Evolutionary conservation across 2,329 filamentous ascomycete genomes (phyloP).

Genomic region (Acarospora socialis): DNA sequence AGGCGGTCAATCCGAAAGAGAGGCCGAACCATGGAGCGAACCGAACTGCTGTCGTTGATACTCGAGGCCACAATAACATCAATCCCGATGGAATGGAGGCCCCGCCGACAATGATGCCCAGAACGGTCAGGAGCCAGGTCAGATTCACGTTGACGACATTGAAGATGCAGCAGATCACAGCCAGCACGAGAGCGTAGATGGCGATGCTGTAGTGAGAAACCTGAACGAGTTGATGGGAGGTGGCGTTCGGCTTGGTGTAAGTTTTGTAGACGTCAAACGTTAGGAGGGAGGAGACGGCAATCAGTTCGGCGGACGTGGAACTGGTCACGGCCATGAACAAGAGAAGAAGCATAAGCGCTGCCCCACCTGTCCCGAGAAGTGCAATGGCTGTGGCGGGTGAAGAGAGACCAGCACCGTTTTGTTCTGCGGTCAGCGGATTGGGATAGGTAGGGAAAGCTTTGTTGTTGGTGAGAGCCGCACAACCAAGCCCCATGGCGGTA

Average conservation of each 20-base stretch:
- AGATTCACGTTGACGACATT: constrained; percentile 17
- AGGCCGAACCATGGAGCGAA: constrained; percentile 24
- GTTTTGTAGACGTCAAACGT: constrained; percentile 15
- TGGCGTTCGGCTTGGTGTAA: constrained; percentile 12
- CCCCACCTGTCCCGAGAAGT: constrained; percentile 17
- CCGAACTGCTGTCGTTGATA: constrained; percentile 21
- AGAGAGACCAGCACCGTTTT: constrained; percentile 17
- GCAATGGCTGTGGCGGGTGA: constrained; percentile 16
- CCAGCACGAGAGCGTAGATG: constrained; percentile 14
- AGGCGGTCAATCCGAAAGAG: constrained; percentile 23
- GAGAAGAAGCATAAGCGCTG: constrained; percentile 16
- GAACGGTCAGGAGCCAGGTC: constrained; percentile 14
- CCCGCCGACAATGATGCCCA: constrained; percentile 22
- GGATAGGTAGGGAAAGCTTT: constrained; percentile 29
- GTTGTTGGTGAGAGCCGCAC: constrained; percentile 29
- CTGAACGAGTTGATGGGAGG: constrained; percentile 12
- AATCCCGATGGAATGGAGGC: constrained; percentile 28
- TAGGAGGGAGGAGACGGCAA: constrained; percentile 14
- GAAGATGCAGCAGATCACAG: constrained; percentile 14
- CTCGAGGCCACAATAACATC: constrained; percentile 24
- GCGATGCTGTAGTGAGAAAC: constrained; percentile 14
- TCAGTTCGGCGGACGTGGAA: constrained; percentile 12
- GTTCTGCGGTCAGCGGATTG: constrained; percentile 12
- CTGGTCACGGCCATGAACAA: constrained; percentile 18
- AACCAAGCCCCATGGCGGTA: constrained; percentile 32